Conservation (phyloP, 2,329 filamentous ascomycete genomes). For the Fusarium sulawesiense region DNA sequence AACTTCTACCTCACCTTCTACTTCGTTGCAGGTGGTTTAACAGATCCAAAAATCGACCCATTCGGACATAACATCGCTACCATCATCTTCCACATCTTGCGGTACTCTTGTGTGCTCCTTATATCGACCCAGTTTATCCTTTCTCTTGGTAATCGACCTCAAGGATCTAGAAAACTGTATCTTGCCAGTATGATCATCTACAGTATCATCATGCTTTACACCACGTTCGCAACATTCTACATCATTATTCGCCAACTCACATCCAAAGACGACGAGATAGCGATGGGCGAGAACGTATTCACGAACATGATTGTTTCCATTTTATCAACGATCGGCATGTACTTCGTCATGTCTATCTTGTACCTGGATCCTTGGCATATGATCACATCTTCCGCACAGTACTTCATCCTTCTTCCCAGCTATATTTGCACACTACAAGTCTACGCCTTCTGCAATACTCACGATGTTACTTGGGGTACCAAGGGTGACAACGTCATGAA, state of each 20-base stretch:
- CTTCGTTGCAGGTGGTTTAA: constrained; percentile 92
- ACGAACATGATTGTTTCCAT: constrained; percentile 93
- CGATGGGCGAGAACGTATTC: constrained; percentile 87
- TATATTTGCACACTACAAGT: constrained; percentile 99
- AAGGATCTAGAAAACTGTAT: constrained; percentile 93
- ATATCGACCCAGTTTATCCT: constrained; percentile 97
- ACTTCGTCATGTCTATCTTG: constrained; percentile 95
- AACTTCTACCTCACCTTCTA: constrained; percentile 99
- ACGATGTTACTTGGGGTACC: constrained; percentile 62
- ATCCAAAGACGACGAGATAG: constrained; percentile 57
- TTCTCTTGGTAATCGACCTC: constrained; percentile 93
- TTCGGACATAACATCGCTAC: constrained; percentile 89
- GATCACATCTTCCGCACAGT: constrained; percentile 91
- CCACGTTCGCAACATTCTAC: constrained; percentile 87
- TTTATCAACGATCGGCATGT: constrained; percentile 89
- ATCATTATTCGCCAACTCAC: constrained; percentile 87
- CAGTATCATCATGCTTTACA: constrained; percentile 94
- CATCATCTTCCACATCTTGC: constrained; percentile 86
- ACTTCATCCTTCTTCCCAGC: constrained; percentile 89
- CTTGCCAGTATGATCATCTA: constrained; percentile 90
- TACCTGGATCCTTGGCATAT: constrained; percentile 99
- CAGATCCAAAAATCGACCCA: constrained; percentile 83
- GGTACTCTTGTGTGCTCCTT: constrained; percentile 86
- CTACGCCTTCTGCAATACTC: constrained; percentile 81
- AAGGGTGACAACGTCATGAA: constrained; percentile 97